Conservation (phyloP, 2,329 filamentous ascomycete species). For the Penicillium janthinellum region DNA sequence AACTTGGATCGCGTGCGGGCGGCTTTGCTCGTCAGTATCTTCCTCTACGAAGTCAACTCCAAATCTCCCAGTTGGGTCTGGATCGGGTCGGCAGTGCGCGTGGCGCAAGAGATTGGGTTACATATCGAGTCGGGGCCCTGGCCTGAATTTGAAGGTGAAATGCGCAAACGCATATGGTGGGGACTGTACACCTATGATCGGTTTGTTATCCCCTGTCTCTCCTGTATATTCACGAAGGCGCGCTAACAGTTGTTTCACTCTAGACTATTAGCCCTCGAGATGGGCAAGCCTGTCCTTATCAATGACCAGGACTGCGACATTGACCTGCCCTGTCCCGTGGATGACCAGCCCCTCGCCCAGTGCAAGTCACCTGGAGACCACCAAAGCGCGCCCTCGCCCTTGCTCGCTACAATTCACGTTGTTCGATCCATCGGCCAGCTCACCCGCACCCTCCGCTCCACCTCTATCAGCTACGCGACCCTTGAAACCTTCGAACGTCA, state of each 20-base stretch:
- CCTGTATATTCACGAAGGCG: background rate
- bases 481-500: slow-evolving; percentile 80
- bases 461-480: slow-evolving; percentile 65
- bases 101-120: slow-evolving; percentile 80
- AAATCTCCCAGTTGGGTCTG: slow-evolving; percentile 84
- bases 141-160: slow-evolving; percentile 77
- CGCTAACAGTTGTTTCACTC: slow-evolving; percentile 13
- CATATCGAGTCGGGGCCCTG: slow-evolving; percentile 74
- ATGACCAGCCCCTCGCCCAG: slow-evolving; percentile 67
- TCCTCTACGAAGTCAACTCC: slow-evolving; percentile 81
- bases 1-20: slow-evolving; percentile 74
- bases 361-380: slow-evolving; percentile 48
- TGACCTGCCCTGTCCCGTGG: slow-evolving; percentile 73
- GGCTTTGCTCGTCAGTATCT: slow-evolving; percentile 73
- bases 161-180: slow-evolving; percentile 91
- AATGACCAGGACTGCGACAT: slow-evolving; percentile 88
- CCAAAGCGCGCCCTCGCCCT: slow-evolving; percentile 69
- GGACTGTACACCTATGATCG: slow-evolving; percentile 87
- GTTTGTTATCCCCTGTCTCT: slow-evolving; percentile 44
- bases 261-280: slow-evolving; percentile 73
- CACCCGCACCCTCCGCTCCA: slow-evolving; percentile 68
- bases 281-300: slow-evolving; percentile 78
- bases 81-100: slow-evolving; percentile 76
- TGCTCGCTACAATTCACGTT: slow-evolving; percentile 79
- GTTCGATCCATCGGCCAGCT: slow-evolving; percentile 76